A percentile compares a stretch with the other conserved stretches of the same genome.
These are phyloP conservation scores for Yamadazyma sp. DNA, from an alignment of 805 yeast species.

Conservation along the genomic window DNA sequence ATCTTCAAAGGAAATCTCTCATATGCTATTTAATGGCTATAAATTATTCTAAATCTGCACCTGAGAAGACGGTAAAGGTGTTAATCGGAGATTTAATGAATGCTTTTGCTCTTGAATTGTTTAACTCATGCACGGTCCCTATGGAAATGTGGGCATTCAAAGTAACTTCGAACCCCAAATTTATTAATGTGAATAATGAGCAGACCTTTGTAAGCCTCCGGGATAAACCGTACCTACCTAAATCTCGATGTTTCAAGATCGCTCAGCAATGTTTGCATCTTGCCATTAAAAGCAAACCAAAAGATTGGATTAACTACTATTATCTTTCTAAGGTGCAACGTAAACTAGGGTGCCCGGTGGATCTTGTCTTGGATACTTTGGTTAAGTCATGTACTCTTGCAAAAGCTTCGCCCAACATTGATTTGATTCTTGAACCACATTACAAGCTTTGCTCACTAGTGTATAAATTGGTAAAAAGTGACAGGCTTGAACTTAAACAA, in stretches of 20 bases:
- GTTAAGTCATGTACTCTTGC: constrained; percentile 48
- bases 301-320: constrained; percentile 64
- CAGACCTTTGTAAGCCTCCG: constrained; percentile 26
- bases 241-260: constrained; percentile 33
- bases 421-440: constrained; percentile 74
- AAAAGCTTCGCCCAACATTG: constrained; percentile 32
- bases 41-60: constrained; percentile 32
- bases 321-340: constrained; percentile 57
- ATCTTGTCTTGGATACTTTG: constrained; percentile 40
- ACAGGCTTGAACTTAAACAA: constrained; percentile 28
- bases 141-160: constrained; percentile 62
- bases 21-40: constrained; percentile 76
- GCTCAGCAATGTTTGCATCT: constrained; percentile 45
- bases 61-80: constrained; percentile 23
- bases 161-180: constrained; percentile 37
- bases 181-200: constrained; percentile 25
- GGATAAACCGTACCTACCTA: constrained; percentile 21
- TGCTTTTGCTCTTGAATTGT: constrained; percentile 56
- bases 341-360: constrained; percentile 42
- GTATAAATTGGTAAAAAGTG: constrained; percentile 53
- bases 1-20: constrained; percentile 65
- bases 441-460: constrained; percentile 58
- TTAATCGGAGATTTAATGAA: constrained; percentile 49
- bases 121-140: constrained; percentile 59
- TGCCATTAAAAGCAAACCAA: constrained; percentile 43